Conservation (phyloP, 768 basidiomycete species). For the Cytidiella melzeri region DNA sequence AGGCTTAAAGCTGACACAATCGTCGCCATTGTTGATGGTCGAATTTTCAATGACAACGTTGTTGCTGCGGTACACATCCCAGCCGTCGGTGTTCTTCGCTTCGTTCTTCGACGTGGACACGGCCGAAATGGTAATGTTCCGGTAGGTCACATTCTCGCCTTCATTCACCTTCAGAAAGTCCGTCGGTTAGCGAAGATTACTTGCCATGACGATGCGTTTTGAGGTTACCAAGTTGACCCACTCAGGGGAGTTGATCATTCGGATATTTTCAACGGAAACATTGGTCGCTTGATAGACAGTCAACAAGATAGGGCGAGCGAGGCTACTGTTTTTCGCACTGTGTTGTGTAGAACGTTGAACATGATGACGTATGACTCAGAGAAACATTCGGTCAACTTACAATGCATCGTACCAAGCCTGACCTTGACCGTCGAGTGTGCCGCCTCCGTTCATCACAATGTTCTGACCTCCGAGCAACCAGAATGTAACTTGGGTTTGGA, state of each 20-base stretch:
- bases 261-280: slow-evolving; percentile 40
- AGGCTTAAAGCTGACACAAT: slow-evolving; percentile 56
- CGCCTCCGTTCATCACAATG: slow-evolving; percentile 48
- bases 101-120: slow-evolving; percentile 36
- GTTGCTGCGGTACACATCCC: slow-evolving; percentile 57
- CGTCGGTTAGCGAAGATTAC: no score
- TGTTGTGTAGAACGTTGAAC: slow-evolving; percentile 1
- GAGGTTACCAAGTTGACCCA: slow-evolving; percentile 43
- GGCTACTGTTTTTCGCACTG: slow-evolving; percentile 36
- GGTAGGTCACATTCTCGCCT: slow-evolving; percentile 38
- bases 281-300: slow-evolving; percentile 47
- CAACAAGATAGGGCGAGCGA: slow-evolving; percentile 44
- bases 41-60: slow-evolving; percentile 42
- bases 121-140: slow-evolving; percentile 40
- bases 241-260: slow-evolving; percentile 43
- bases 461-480: slow-evolving; percentile 51
- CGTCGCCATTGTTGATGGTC: slow-evolving; percentile 48
- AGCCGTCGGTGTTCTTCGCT: slow-evolving; percentile 54
- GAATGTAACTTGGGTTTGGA: slow-evolving; percentile 48
- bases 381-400: slow-evolving; percentile 16
- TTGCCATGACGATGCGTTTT: background rate
- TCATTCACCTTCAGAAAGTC: slow-evolving; percentile 28
- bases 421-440: slow-evolving; percentile 59
- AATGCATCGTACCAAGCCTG: slow-evolving; percentile 58
- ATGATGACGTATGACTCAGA: background rate